Percentiles rank a stretch among this genome's conserved stretches.
Conservation (phyloP, 768 basidiomycete genomes). For the Cyathus striatus region DNA sequence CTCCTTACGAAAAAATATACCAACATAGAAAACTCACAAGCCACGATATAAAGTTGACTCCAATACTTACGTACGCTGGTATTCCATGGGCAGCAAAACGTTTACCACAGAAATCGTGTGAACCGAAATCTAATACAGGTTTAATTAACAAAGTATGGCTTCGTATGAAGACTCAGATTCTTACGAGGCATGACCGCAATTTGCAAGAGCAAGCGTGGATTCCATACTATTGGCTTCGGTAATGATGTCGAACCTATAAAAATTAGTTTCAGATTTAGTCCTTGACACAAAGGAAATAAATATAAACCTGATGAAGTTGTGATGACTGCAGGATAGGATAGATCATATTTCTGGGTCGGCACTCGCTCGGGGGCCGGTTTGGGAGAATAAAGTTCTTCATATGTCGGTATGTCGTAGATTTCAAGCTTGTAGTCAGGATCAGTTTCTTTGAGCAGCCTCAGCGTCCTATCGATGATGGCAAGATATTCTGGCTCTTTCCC, state of each 20-base stretch:
- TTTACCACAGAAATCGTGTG: conserved; percentile 1
- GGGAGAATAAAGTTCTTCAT: too few relatives aligned
- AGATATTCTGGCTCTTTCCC: conserved; percentile 9
- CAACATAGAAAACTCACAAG: conserved; percentile 1
- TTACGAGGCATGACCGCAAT: conserved; percentile 3
- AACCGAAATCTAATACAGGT: conserved; percentile 1
- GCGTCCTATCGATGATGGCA: too few relatives aligned
- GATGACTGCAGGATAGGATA: neutral
- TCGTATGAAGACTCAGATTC: neutral
- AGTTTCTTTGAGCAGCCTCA: too few relatives aligned
- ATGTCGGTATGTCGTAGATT: too few relatives aligned
- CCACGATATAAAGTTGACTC: conserved; percentile 4
- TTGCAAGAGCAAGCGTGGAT: conserved; percentile 6
- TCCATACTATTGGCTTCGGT: conserved; percentile 9
- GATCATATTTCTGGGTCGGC: too few relatives aligned
- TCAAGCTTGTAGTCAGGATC: too few relatives aligned
- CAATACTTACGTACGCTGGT: conserved; percentile 1
- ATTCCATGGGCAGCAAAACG: conserved; percentile 3
- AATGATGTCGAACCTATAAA: conserved; percentile 5
- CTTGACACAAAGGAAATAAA: neutral
- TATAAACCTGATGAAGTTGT: neutral
- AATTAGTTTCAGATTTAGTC: neutral
- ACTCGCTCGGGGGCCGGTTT: too few relatives aligned
- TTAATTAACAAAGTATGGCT: neutral
- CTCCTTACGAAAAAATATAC: too few relatives aligned